Evolutionary conservation across 768 basidiomycete genomes (phyloP), one percentile per base, ranked within the genome.

Genomic region (Coprinopsis strossmayeri): DNA sequence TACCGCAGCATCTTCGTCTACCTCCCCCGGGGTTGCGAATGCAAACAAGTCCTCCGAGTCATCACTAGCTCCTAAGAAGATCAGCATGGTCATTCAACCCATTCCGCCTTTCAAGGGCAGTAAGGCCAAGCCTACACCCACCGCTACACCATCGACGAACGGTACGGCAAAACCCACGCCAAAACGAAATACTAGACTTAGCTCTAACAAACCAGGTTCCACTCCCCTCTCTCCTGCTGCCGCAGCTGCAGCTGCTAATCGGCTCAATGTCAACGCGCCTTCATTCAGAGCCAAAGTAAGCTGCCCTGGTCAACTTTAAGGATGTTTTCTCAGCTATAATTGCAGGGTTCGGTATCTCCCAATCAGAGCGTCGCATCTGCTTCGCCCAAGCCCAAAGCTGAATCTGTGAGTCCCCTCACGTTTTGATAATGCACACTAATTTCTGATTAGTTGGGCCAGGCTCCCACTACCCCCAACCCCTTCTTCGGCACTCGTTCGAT

Each of bases 51-150:
- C 59, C 34, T 46, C 52, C 9, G 52, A 52, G 44, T 46, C 40
- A 2, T 43, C 48, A 20, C 48, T 52, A 12, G 52, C 56, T 25
- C 51, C 56, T 25, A 72, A 73, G 59, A 80, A 81, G 52, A 77
- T 83, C 55, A 71, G 55, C 46, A 94, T 95, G 91, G 70, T 78
- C 59, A 94, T 98, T 51, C 88, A 90, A 57, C 58, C 83, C 26
- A 98, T 98, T 55, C 95, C 94, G 10, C 85, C 95, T 9, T 97
- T 92, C 76, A 85, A 82, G 60, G 86, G 91, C 48, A 65, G 53
- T 42, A 81, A 80, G 55, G 64, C 34, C 54, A 64, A 56, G 54
- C 63, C 20, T 48, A n/a, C n/a, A n/a, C n/a, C n/a, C n/a, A n/a
- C n/a, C n/a, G 21, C 53, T 20, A 32, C 58, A 40, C 34, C 49